A percentile compares a stretch with the other conserved stretches of the same genome.
Conservation (phyloP, 1,284 basidiomycete species). For the Irpex sp. region DNA sequence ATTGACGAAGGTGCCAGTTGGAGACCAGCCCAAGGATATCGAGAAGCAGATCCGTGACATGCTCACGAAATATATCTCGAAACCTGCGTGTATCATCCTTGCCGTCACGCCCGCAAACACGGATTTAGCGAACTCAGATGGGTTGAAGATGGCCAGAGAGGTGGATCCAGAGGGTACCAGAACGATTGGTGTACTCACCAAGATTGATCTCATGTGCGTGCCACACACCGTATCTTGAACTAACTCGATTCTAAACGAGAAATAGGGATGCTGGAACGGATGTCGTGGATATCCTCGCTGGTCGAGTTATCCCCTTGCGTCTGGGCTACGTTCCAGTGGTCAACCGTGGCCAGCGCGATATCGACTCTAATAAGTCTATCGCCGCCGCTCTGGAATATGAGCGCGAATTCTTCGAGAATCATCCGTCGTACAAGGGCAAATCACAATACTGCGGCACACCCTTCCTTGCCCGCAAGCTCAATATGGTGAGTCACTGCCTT, state of each 20-base stretch:
- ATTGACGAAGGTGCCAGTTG: slow-evolving; percentile 94
- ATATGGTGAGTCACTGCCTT: slow-evolving; percentile 58
- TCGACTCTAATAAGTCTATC: slow-evolving; percentile 86
- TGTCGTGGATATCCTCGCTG: slow-evolving; percentile 97
- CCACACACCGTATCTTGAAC: neutral
- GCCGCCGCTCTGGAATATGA: slow-evolving; percentile 83
- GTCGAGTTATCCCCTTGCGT: slow-evolving; percentile 91
- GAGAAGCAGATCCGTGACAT: slow-evolving; percentile 98
- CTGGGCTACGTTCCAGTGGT: slow-evolving; percentile 97
- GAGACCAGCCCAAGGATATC: slow-evolving; percentile 96
- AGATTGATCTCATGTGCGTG: slow-evolving; percentile 92
- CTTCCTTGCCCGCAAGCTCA: slow-evolving; percentile 94
- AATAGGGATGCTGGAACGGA: slow-evolving; percentile 94
- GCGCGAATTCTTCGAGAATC: slow-evolving; percentile 90
- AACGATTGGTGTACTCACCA: slow-evolving; percentile 97
- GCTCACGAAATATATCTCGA: slow-evolving; percentile 93
- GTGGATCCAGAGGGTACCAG: slow-evolving; percentile 94
- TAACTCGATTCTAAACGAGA: slow-evolving; percentile 3
- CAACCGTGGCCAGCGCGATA: slow-evolving; percentile 96
- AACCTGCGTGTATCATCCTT: slow-evolving; percentile 85
- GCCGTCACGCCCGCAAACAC: slow-evolving; percentile 96
- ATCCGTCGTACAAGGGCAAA: slow-evolving; percentile 89
- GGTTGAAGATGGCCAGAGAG: slow-evolving; percentile 92
- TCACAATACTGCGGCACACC: slow-evolving; percentile 96
- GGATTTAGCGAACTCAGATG: slow-evolving; percentile 98